A percentile compares a stretch with the other conserved stretches of the same genome.
Evolutionary conservation across 1,139 yeast species (phyloP).

Genomic region (Arxiozyma slooffiae): DNA sequence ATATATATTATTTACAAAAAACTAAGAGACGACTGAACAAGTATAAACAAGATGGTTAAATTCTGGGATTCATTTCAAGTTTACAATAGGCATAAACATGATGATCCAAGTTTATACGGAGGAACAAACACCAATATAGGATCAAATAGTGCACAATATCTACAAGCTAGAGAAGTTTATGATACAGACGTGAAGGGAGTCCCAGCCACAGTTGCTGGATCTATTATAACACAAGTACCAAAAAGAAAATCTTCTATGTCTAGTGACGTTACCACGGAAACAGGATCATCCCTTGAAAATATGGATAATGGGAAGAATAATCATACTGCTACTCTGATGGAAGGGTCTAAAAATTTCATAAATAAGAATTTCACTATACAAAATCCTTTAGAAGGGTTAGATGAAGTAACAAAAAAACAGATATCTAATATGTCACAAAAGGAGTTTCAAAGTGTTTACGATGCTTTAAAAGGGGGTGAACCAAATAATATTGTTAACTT

Average conservation of each 20-base stretch:
- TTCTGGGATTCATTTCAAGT: conserved; percentile 28
- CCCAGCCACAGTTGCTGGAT: not conserved
- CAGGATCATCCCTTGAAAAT: not conserved
- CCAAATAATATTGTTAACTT: conserved; percentile 29
- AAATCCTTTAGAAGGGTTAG: not conserved
- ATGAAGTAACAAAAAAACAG: conserved; percentile 9
- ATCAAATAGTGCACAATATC: conserved; percentile 15
- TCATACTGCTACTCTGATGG: not conserved
- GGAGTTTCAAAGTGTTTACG: conserved; percentile 24
- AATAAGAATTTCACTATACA: not conserved
- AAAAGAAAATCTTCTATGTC: conserved; percentile 4
- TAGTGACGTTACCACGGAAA: not conserved
- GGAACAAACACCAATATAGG: conserved; percentile 22
- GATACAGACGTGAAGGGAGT: conserved; percentile 11
- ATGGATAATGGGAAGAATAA: not conserved
- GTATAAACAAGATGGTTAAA: conserved; percentile 15
- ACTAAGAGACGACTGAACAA: not conserved
- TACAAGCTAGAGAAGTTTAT: conserved; percentile 21
- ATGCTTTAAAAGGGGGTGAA: conserved; percentile 24
- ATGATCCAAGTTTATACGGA: conserved; percentile 19
- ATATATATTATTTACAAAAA: no score
- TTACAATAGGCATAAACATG: conserved; percentile 27
- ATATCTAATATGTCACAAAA: conserved; percentile 22
- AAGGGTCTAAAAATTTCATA: not conserved
- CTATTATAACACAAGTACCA: not conserved